phyloP scores from a whole-genome alignment of 164 flowering plant genomes.

The Dillenia turbinata region DNA sequence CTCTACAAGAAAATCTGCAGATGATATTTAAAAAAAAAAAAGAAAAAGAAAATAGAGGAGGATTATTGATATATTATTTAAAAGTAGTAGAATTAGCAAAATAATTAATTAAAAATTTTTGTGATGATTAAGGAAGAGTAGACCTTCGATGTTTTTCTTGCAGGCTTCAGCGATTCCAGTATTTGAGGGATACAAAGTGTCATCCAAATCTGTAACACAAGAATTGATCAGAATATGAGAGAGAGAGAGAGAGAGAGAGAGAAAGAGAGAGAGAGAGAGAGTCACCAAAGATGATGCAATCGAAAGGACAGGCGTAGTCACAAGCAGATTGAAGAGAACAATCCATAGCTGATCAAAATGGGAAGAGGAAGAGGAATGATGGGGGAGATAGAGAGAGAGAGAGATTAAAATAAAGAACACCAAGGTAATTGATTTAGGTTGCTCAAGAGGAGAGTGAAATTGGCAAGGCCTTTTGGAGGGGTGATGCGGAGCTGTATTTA shows the following conservation, averaged over 20 bases:
- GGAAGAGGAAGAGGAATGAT: too few species aligned
- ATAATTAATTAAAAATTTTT: too few species aligned
- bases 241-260: background rate
- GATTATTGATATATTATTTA: background rate
- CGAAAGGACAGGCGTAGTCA: constrained; percentile 33
- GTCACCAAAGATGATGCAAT: constrained; percentile 56
- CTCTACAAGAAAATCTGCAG: constrained; percentile 65
- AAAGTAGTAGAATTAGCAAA: background rate
- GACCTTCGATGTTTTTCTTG: constrained; percentile 78
- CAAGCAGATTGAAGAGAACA: constrained; percentile 7
- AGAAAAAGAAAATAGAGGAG: background rate
- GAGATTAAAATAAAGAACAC: too few species aligned
- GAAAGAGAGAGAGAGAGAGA: background rate
- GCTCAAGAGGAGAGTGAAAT: too few species aligned
- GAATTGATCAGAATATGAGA: background rate
- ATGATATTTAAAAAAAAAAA: background rate
- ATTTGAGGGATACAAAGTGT: constrained; percentile 65
- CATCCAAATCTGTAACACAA: constrained; percentile 72
- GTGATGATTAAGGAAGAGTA: background rate
- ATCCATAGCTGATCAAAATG: too few species aligned
- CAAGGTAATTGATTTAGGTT: too few species aligned
- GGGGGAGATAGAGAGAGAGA: too few species aligned
- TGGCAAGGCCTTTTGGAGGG: too few species aligned
- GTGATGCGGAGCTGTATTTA: too few species aligned
- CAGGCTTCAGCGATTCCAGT: constrained; percentile 53